A percentile compares a stretch with the other conserved stretches of the same genome.
phyloP scores from a whole-genome alignment of 805 yeast species.

The Yamadazyma ubonensis region DNA sequence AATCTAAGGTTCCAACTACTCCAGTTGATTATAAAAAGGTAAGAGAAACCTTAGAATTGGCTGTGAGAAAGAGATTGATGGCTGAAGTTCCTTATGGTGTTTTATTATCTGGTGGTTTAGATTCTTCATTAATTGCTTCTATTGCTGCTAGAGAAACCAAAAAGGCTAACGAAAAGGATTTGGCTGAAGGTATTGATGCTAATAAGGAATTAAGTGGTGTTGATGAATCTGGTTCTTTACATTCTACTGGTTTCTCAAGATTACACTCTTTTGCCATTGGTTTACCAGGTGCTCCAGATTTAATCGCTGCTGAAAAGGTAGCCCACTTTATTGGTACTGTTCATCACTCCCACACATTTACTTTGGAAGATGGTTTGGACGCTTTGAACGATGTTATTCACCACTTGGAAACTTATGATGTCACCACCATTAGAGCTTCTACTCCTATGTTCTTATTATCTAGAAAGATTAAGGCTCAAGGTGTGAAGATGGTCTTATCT shows the following conservation, averaged over 20 bases:
- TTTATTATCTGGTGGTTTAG: constrained; percentile 94
- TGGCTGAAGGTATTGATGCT: constrained; percentile 54
- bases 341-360: constrained; percentile 97
- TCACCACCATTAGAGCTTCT: constrained; percentile 97
- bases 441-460: constrained; percentile 97
- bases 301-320: constrained; percentile 92
- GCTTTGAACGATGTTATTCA: constrained; percentile 91
- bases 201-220: constrained; percentile 83
- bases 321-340: constrained; percentile 94
- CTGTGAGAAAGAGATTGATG: constrained; percentile 99
- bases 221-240: constrained; percentile 83
- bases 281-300: constrained; percentile 96
- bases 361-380: constrained; percentile 94
- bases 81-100: constrained; percentile 99
- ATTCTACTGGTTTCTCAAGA: constrained; percentile 68
- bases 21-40: constrained; percentile 71
- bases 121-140: constrained; percentile 92
- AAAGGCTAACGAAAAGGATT: constrained; percentile 51
- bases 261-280: constrained; percentile 97
- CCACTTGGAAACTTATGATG: constrained; percentile 97
- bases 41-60: constrained; percentile 81
- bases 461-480: constrained; percentile 98
- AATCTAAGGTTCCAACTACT: constrained; percentile 64
- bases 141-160: constrained; percentile 96
- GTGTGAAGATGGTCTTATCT: constrained; percentile 97